Base-by-base conservation (phyloP, 257 asterid genomes). In the Datura wrightii region DNA sequence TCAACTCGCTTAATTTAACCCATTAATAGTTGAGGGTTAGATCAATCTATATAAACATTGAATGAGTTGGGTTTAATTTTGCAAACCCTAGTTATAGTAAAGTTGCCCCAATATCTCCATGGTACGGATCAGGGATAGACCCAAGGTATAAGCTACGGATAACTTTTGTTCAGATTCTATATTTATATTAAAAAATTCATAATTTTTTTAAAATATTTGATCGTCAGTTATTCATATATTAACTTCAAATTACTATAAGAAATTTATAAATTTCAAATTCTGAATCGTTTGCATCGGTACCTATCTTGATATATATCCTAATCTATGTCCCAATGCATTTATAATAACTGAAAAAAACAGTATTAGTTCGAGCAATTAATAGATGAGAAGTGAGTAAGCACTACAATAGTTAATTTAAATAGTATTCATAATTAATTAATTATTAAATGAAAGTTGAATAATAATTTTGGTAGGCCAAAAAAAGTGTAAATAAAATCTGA, bases 401-500 rank as follows among this genome's bases (percentile, higher is more conserved):
- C 14, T 52, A 39, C 31, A 52, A 78, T 52, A 76, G 31, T 15
- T 24, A 15, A 19, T 3, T 50, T 14, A 74, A 74, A 52, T 31
- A 31, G 46, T 1, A 13, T 50, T 74, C 13, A 7, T 24, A 24
- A 24, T 24, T 24, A 24, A 24, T 50, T 36, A 78, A 78, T 78
- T 78, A 48, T 24, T 74, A 60, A 74, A 74, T 44, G 39, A 44
- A 10, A 39, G 39, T n/a, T 71, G 5, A 71, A 19, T 44, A 44
- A 71, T 71, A 42, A 83, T 70, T 76, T 85, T 81, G 66, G 82
- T 60, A 55, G 52, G 6, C 82, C 34, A 82, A 74, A 63, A 39
- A 65, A 59, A 66, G 83, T 85, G 83, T 44, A 34, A 80, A 44
- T 41, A 60, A 71, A 8, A 67, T n/a, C n/a, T n/a, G 62, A 48